phyloP scores from a whole-genome alignment of 441 rosid genomes.

The Pelargonium cotyledonis region DNA sequence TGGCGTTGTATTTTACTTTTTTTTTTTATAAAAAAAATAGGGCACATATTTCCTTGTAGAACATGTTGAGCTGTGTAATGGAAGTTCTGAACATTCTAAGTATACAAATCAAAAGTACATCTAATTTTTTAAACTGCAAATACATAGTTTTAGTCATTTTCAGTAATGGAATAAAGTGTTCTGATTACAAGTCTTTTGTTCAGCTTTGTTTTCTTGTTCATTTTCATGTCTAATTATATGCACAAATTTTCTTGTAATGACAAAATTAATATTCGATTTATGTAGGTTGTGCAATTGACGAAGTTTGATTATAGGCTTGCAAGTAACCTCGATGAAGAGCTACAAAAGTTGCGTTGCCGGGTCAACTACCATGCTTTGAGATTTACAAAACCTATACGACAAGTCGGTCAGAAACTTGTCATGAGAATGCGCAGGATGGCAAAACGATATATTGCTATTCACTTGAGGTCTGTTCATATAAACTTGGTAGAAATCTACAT shows the following conservation, averaged over 20 bases:
- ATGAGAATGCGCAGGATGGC: conserved; percentile 72
- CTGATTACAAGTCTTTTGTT: background rate
- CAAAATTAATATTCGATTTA: conserved; percentile 23
- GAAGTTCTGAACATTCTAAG: background rate
- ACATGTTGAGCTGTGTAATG: background rate
- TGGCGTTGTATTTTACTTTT: background rate
- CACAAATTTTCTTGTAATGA: conserved; percentile 9
- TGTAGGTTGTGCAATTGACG: conserved; percentile 91
- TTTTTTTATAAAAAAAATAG: background rate
- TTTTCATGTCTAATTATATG: background rate
- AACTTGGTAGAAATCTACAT: background rate
- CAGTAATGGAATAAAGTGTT: background rate
- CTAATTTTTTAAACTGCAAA: background rate
- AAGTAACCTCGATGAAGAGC: conserved; percentile 72
- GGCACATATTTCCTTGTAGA: background rate
- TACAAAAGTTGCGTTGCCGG: conserved; percentile 88
- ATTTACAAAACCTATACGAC: conserved; percentile 74
- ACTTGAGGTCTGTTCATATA: conserved; percentile 53
- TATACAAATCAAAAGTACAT: background rate
- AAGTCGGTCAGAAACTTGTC: conserved; percentile 70
- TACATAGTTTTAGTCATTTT: background rate
- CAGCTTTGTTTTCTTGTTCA: background rate
- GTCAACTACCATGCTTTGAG: conserved; percentile 85
- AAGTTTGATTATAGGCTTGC: conserved; percentile 97
- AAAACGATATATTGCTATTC: conserved; percentile 74